A percentile compares a stretch with the other conserved stretches of the same genome.
Conservation (phyloP, 164 flowering plant species). For the Euptelea pleiosperma region DNA sequence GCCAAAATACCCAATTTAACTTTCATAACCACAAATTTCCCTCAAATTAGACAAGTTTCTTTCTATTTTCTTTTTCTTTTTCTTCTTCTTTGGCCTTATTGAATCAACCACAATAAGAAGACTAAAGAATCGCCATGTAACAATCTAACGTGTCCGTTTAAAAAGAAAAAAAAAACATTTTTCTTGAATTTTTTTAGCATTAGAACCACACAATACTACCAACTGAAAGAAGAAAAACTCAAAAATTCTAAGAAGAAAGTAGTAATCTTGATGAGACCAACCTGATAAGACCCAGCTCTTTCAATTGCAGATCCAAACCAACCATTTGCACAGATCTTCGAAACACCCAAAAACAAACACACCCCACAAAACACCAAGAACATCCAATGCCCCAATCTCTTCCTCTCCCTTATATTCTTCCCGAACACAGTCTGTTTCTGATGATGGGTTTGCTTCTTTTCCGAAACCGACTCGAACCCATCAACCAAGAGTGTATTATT, state of each 20-base stretch:
- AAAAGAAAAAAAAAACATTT: no score
- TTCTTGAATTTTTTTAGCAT: no score
- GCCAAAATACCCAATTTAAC: neutral
- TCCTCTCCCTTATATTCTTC: conserved; percentile 46
- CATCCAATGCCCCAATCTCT: conserved; percentile 78
- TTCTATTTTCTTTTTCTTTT: neutral
- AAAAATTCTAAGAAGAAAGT: neutral
- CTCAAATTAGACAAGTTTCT: neutral
- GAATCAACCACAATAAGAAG: no score
- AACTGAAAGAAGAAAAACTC: neutral
- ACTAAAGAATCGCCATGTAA: no score
- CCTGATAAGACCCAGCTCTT: conserved; percentile 19
- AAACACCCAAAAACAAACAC: conserved; percentile 72
- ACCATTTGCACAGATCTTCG: conserved; percentile 77
- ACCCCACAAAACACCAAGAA: conserved; percentile 81
- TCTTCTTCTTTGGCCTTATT: neutral
- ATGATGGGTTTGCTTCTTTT: conserved; percentile 33
- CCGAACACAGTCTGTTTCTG: conserved; percentile 27
- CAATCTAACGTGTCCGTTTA: no score
- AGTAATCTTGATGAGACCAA: conserved; percentile 1
- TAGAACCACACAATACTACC: no score
- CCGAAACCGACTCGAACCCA: conserved; percentile 32
- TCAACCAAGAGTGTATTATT: conserved; percentile 22
- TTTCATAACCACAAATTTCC: neutral
- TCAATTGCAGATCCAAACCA: conserved; percentile 81